Evolutionary conservation across 2,329 filamentous ascomycete species (phyloP).

Genomic region (Colletotrichum graminicola): DNA sequence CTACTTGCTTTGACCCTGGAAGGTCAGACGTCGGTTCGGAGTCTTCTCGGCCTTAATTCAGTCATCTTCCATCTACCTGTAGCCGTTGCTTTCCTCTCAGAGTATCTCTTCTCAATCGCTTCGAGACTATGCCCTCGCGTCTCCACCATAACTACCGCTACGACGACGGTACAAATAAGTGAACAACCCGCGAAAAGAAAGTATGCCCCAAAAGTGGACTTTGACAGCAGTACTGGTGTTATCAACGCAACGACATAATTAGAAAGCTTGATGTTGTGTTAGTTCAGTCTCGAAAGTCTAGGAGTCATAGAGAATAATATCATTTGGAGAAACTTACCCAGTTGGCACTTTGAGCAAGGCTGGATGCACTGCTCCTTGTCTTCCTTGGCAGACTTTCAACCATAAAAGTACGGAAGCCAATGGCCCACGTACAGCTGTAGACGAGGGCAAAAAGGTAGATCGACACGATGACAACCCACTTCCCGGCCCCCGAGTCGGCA

Average conservation of each 20-base stretch:
- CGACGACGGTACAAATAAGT: slow-evolving; percentile 52
- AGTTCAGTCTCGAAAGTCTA: neutral
- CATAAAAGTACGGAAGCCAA: slow-evolving; percentile 63
- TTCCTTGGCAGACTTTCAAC: slow-evolving; percentile 68
- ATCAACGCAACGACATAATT: slow-evolving; percentile 61
- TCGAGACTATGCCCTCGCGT: slow-evolving; percentile 57
- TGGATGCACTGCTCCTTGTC: slow-evolving; percentile 67
- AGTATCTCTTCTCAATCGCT: slow-evolving; percentile 51
- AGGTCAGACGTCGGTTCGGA: neutral
- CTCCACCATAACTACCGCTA: slow-evolving; percentile 57
- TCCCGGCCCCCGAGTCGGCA: slow-evolving; percentile 52
- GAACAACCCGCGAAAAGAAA: slow-evolving; percentile 59
- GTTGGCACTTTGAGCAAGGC: slow-evolving; percentile 65
- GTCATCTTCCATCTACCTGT: slow-evolving; percentile 8
- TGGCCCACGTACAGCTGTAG: slow-evolving; percentile 63
- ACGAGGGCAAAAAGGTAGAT: slow-evolving; percentile 64
- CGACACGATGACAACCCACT: slow-evolving; percentile 64
- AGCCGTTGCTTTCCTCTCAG: neutral
- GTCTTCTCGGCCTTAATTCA: slow-evolving; percentile 5
- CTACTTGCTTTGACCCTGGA: neutral
- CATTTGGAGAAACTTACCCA: slow-evolving; percentile 53
- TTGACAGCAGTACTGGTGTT: slow-evolving; percentile 56
- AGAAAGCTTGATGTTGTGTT: slow-evolving; percentile 48
- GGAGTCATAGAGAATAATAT: too few species aligned
- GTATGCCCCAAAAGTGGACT: slow-evolving; percentile 57